phyloP scores from a whole-genome alignment of 129 eudicot genomes.

The Gnaphalium uliginosum region DNA sequence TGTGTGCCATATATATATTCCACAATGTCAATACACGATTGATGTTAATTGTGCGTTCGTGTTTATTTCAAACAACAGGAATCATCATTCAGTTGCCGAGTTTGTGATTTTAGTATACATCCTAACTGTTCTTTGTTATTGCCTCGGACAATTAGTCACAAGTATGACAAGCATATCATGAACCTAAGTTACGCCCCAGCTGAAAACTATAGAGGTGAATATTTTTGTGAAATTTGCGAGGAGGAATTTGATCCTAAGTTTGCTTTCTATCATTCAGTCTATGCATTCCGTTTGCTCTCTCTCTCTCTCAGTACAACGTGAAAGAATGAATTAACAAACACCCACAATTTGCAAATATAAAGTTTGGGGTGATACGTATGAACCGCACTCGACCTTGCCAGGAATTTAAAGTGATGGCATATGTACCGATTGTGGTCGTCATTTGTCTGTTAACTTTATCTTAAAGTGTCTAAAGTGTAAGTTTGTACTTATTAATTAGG shows the following conservation, averaged over 20 bases:
- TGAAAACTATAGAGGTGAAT: conserved; percentile 21
- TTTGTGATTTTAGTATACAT: conserved; percentile 7
- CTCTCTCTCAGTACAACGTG: background rate
- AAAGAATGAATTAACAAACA: background rate
- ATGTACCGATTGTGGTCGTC: background rate
- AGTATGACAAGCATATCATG: conserved; percentile 25
- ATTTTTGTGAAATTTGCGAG: conserved; percentile 26
- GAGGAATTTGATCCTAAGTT: background rate
- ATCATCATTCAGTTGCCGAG: background rate
- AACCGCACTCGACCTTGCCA: background rate
- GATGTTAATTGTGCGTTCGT: conserved; percentile 21
- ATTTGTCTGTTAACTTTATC: background rate
- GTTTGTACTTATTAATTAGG: background rate
- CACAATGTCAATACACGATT: background rate
- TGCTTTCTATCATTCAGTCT: conserved; percentile 25
- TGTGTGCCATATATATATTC: conserved; percentile 14
- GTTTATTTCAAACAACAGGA: background rate
- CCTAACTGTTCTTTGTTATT: conserved; percentile 2
- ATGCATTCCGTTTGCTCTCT: conserved; percentile 13
- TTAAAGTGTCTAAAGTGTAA: background rate
- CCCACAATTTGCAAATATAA: background rate
- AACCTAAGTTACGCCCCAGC: conserved; percentile 10
- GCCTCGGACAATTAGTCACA: conserved; percentile 10
- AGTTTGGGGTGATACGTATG: background rate
- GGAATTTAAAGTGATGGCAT: background rate